Evolutionary conservation across 2,329 filamentous ascomycete genomes (phyloP).

Genomic region (Elsinoe necatrix): DNA sequence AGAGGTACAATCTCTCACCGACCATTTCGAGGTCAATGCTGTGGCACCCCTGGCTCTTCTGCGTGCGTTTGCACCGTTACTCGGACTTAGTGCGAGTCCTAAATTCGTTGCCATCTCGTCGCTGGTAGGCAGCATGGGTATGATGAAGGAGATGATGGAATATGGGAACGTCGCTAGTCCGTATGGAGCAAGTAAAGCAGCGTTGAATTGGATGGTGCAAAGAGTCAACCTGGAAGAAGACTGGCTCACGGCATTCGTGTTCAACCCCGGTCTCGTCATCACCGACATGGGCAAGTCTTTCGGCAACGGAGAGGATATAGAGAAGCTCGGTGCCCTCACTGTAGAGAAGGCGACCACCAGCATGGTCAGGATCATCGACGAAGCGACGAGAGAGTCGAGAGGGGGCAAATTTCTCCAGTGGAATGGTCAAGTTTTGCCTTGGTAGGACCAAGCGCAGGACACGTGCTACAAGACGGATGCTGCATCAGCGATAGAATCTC

Average conservation of each 20-base stretch:
- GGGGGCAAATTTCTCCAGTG: constrained; percentile 8
- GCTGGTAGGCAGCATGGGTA: background rate
- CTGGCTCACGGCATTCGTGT: constrained; percentile 22
- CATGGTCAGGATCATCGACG: background rate
- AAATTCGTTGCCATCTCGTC: constrained; percentile 33
- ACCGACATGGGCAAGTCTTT: constrained; percentile 2
- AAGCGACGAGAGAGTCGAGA: background rate
- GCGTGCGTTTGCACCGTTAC: constrained; percentile 37
- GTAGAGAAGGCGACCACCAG: background rate
- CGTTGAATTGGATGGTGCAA: constrained; percentile 31
- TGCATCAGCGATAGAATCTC: too few species aligned
- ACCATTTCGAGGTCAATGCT: constrained; percentile 30
- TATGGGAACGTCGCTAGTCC: constrained; percentile 27
- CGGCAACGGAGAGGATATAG: background rate
- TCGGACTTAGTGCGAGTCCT: constrained; percentile 26
- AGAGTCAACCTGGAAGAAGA: constrained; percentile 33
- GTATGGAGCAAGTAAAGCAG: constrained; percentile 41
- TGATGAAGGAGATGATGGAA: constrained; percentile 9
- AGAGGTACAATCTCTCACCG: constrained; percentile 23
- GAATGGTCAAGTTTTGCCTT: background rate
- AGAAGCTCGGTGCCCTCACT: background rate
- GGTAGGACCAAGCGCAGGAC: background rate
- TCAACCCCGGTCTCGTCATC: constrained; percentile 25
- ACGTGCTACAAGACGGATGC: too few species aligned
- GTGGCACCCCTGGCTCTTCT: constrained; percentile 37